Evolutionary conservation across 306 rosid genomes (phyloP).

Genomic region (Erythrophleum fordii): DNA sequence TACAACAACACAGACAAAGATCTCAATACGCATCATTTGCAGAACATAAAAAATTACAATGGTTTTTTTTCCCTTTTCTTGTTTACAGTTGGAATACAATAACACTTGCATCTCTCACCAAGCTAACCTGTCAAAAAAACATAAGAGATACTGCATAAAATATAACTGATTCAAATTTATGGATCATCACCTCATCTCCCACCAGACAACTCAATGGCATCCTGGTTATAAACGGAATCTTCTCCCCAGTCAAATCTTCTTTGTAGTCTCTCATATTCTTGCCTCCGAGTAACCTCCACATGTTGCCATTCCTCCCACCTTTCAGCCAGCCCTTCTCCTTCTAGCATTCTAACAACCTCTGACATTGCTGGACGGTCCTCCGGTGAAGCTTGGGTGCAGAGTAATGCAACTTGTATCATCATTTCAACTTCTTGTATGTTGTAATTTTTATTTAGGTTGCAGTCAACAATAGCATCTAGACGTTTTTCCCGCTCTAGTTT

Average conservation of each 20-base stretch:
- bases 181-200: slow-evolving; percentile 65
- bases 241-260: slow-evolving; percentile 99
- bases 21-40: not conserved
- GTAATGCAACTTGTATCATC: slow-evolving; percentile 93
- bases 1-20: not conserved
- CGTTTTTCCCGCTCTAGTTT: slow-evolving; percentile 90
- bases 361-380: slow-evolving; percentile 98
- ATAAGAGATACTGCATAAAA: slow-evolving; percentile 23
- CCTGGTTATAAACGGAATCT: slow-evolving; percentile 86
- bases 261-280: slow-evolving; percentile 86
- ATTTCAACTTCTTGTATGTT: slow-evolving; percentile 84
- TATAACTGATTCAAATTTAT: slow-evolving; percentile 10
- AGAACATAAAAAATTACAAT: slow-evolving; percentile 22
- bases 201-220: slow-evolving; percentile 93
- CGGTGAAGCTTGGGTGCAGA: slow-evolving; percentile 93
- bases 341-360: slow-evolving; percentile 95
- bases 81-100: slow-evolving; percentile 39
- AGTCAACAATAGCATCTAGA: slow-evolving; percentile 79
- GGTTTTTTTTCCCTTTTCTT: not conserved
- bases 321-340: slow-evolving; percentile 99
- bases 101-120: slow-evolving; percentile 26
- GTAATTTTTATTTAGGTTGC: slow-evolving; percentile 65
- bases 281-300: slow-evolving; percentile 86
- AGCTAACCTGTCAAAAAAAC: slow-evolving; percentile 49
- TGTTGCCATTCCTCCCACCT: slow-evolving; percentile 99